Percentiles rank a stretch among this genome's conserved stretches.
Conservation (phyloP, 2,329 filamentous ascomycete genomes). For the Fusarium guadeloupense region DNA sequence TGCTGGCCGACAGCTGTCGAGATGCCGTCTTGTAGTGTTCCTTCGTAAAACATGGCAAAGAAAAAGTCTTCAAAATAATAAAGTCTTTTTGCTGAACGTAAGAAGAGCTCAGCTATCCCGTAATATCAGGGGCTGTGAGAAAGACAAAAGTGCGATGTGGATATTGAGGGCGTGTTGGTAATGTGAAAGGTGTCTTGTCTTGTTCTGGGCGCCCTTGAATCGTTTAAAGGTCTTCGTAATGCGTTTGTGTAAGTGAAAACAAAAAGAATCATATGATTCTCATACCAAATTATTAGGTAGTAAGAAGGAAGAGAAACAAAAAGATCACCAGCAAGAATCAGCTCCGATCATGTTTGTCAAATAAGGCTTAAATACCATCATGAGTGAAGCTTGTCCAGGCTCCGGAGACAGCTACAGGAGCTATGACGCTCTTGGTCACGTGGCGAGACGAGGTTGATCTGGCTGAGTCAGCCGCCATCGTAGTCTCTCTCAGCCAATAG, state of each 20-base stretch:
- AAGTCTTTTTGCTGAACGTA: not conserved
- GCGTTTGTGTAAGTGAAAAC: not conserved
- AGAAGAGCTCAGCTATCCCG: not conserved
- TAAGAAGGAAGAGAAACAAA: not conserved
- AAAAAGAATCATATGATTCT: not conserved
- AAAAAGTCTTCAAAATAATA: not conserved
- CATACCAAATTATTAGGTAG: not conserved
- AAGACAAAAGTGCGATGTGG: conserved; percentile 8
- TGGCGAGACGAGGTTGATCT: conserved; percentile 7
- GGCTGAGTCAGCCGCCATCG: conserved; percentile 16
- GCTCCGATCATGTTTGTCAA: not conserved
- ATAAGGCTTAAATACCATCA: conserved; percentile 4
- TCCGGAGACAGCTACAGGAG: conserved; percentile 4
- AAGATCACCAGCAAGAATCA: conserved; percentile 3
- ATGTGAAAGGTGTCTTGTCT: conserved; percentile 39
- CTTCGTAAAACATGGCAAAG: conserved; percentile 78
- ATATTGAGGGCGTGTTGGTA: conserved; percentile 1
- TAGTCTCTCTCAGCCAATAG: conserved; percentile 21
- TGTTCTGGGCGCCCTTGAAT: conserved; percentile 19
- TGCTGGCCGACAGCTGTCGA: conserved; percentile 75
- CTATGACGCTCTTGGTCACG: conserved; percentile 32
- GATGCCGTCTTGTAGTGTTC: conserved; percentile 84
- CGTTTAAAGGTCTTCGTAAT: not conserved
- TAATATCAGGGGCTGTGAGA: not conserved
- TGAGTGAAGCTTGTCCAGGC: conserved; percentile 9